Evolutionary conservation across 139 green algal species (phyloP).

Genomic region (Zygnema circumcarinatum): DNA sequence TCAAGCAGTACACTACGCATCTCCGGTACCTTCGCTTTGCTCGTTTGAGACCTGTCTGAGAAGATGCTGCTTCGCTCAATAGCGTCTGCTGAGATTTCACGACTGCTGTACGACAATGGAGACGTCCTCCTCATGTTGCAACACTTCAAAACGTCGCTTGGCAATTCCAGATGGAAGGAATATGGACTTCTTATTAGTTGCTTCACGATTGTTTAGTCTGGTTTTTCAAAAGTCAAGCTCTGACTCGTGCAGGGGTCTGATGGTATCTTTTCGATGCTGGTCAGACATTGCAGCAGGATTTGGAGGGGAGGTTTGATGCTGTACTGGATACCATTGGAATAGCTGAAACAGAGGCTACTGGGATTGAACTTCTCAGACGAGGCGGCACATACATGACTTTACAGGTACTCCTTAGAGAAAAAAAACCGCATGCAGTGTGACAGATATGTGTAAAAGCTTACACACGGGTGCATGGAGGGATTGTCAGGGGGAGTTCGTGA

Average conservation of each 20-base stretch:
- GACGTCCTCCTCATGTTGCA: too few species aligned
- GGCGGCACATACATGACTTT: constrained; percentile 42
- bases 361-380: constrained; percentile 13
- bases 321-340: constrained; percentile 48
- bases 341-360: constrained; percentile 28
- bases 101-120: too few species aligned
- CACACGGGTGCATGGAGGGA: not conserved
- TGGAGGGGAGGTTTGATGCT: constrained; percentile 30
- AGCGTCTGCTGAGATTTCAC: not conserved
- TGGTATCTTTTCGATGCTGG: too few species aligned
- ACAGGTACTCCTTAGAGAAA: not conserved
- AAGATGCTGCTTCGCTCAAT: not conserved
- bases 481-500: constrained; percentile 36
- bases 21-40: too few species aligned
- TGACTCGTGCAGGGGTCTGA: too few species aligned
- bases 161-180: too few species aligned
- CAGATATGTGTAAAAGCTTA: too few species aligned
- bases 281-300: constrained; percentile 36
- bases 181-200: too few species aligned
- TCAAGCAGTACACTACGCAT: constrained; percentile 36
- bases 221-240: too few species aligned
- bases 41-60: too few species aligned
- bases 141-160: too few species aligned
- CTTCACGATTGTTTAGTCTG: too few species aligned
- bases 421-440: not conserved